Conservation (phyloP, 768 basidiomycete species). For the Termitomyces sp. region DNA sequence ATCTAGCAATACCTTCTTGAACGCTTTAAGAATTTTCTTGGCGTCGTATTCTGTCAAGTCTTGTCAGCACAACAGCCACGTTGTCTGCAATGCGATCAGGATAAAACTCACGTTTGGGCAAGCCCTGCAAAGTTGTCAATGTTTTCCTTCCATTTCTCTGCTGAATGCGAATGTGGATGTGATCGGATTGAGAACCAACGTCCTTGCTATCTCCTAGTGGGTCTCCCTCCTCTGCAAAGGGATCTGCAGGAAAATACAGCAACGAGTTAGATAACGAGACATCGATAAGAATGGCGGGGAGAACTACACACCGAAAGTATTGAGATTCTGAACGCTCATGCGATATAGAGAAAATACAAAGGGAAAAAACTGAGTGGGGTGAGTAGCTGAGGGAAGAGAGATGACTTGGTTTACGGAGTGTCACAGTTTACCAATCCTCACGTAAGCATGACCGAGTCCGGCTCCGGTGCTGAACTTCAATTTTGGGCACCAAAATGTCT, state of each 20-base stretch:
- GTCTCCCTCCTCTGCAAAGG: constrained; percentile 93
- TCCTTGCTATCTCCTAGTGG: constrained; percentile 67
- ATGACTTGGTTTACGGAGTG: constrained; percentile 3
- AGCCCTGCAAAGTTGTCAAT: constrained; percentile 92
- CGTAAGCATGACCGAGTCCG: constrained; percentile 12
- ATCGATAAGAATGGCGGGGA: constrained; percentile 14
- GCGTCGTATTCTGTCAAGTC: constrained; percentile 75
- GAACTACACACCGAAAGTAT: constrained; percentile 59
- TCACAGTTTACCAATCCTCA: constrained; percentile 19
- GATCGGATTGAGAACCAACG: constrained; percentile 77
- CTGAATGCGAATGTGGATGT: constrained; percentile 96
- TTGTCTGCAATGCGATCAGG: background rate
- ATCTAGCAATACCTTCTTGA: constrained; percentile 80
- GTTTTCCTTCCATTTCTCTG: constrained; percentile 99
- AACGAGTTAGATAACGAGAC: background rate
- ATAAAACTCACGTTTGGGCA: constrained; percentile 71
- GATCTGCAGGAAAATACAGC: constrained; percentile 48
- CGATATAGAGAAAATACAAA: constrained; percentile 48
- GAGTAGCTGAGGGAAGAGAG: constrained; percentile 23
- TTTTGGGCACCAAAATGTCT: constrained; percentile 11
- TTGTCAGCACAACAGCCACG: background rate
- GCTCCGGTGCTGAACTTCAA: background rate
- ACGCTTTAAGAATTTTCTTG: constrained; percentile 97
- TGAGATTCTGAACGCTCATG: constrained; percentile 95
- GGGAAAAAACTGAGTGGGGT: constrained; percentile 38